These are phyloP conservation scores for Lipomyces yamanashiensis DNA, from an alignment of 805 yeast species.

Conservation along the genomic window DNA sequence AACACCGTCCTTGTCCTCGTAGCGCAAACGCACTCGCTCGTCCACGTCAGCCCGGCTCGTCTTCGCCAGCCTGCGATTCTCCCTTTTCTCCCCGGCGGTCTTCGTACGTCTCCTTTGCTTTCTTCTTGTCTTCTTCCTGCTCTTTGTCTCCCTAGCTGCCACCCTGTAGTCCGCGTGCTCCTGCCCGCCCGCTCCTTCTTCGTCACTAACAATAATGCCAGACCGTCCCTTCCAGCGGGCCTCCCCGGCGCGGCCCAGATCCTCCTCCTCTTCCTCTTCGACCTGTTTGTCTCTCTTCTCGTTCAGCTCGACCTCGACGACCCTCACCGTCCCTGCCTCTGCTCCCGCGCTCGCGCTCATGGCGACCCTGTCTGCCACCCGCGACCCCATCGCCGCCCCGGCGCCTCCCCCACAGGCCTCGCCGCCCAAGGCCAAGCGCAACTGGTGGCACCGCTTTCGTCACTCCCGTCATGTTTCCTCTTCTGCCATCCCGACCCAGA, in stretches of 20 bases:
- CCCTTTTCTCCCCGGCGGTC: neutral
- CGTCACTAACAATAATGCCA: neutral
- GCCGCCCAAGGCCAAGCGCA: constrained; percentile 1
- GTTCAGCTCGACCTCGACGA: neutral
- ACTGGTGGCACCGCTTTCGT: constrained; percentile 15
- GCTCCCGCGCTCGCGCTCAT: neutral
- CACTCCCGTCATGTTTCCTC: constrained; percentile 6
- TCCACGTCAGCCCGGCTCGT: too few relatives aligned
- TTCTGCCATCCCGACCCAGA: neutral
- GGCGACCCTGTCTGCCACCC: constrained; percentile 6
- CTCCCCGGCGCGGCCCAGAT: neutral
- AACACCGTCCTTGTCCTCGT: too few relatives aligned
- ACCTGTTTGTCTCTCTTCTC: neutral
- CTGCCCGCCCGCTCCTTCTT: neutral
- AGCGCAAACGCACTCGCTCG: too few relatives aligned
- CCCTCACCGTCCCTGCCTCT: neutral
- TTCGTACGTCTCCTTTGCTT: neutral
- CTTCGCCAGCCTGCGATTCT: neutral
- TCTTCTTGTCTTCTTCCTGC: neutral
- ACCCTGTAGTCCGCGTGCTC: neutral
- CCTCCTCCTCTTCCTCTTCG: neutral
- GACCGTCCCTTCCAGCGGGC: constrained; percentile 1
- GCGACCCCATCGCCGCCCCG: constrained; percentile 5
- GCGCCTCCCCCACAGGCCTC: neutral
- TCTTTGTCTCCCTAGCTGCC: neutral